These are phyloP conservation scores for Amylocarpus encephaloides DNA, from an alignment of 2,329 filamentous ascomycete genomes.

Conservation along the genomic window DNA sequence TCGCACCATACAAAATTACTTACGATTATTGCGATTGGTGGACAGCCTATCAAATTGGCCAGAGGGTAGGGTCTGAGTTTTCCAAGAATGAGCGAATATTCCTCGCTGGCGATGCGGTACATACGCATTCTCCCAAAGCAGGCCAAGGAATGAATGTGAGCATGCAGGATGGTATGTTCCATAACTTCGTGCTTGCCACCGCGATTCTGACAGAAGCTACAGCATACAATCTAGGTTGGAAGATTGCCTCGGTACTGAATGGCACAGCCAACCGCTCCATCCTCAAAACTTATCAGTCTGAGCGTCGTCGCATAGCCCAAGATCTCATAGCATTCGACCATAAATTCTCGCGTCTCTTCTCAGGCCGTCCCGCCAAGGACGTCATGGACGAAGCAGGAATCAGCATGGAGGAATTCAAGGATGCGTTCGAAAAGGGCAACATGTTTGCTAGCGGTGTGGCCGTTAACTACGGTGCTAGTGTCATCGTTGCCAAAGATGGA, in stretches of 20 bases:
- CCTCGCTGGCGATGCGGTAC: slow-evolving; percentile 39
- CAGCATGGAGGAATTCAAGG: slow-evolving; percentile 55
- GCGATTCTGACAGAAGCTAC: too few species aligned
- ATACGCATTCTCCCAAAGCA: slow-evolving; percentile 58
- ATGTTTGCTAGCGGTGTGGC: slow-evolving; percentile 50
- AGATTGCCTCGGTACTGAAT: slow-evolving; percentile 36
- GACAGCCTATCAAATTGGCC: slow-evolving; percentile 50
- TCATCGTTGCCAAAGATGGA: slow-evolving; percentile 48
- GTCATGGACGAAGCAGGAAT: slow-evolving; percentile 42
- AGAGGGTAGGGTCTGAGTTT: slow-evolving; percentile 50
- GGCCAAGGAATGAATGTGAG: slow-evolving; percentile 55
- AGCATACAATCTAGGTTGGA: slow-evolving; percentile 56
- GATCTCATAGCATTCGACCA: slow-evolving; percentile 61
- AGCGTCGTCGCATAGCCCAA: slow-evolving; percentile 55
- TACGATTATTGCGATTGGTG: slow-evolving; percentile 61
- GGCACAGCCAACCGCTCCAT: slow-evolving; percentile 40
- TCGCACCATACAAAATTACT: slow-evolving; percentile 59
- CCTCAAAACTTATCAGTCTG: slow-evolving; percentile 55
- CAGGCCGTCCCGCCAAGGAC: slow-evolving; percentile 48
- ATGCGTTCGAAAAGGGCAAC: slow-evolving; percentile 51
- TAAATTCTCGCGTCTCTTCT: slow-evolving; percentile 49
- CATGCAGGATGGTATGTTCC: slow-evolving; percentile 43
- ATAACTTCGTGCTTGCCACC: too few species aligned
- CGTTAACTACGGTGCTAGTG: slow-evolving; percentile 51
- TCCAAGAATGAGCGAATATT: slow-evolving; percentile 43